Evolutionary conservation across 306 rosid species (phyloP), one percentile per base, ranked within the genome.

Genomic region (Acmispon strigosus): DNA sequence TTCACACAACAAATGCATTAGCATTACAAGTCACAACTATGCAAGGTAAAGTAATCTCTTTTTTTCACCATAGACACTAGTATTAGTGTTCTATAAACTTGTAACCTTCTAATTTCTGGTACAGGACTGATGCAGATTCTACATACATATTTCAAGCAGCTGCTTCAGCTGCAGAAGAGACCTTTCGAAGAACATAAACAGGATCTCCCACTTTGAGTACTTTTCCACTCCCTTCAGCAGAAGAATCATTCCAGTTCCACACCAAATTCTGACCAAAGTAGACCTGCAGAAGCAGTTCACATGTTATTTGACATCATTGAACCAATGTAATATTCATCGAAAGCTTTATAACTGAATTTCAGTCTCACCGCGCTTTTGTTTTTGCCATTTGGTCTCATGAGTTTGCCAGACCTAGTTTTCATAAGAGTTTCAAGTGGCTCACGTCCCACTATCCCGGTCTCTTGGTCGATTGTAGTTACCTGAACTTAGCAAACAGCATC

Each of bases 221-320:
- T 34, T 84, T 84, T 48, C 82, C 96, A 50, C 79, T 85, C 69
- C 76, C 84, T 59, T 72, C 69, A 10, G 57, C 53, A 45, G 34
- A 49, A 64, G 49, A 65, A 70, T 84, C 87, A 66, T 75, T 84
- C 86, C 90, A 88, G 43, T 84, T 88, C 88, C 93, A 92, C 11
- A 90, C 84, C 71, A 93, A 10, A 81, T 93, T 79, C 84, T 86
- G 96, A 78, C 98, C 98, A 49, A 93, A 85, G 88, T 84, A 93
- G 24, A 87, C 16, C 98, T 93, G 88, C 62, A 47, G 52, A 81
- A 73, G 62, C 74, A 70, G 8, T 69, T 39, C 41, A 52, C 22
- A 20, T 48, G 44, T 34, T 59, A 74, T 48, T 52, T 58, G 10
- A 70, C 22, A 68, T 71, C 62, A 70, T 45, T 66, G 58, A 45